A percentile compares a stretch with the other conserved stretches of the same genome.
Conservation (phyloP, 2,329 filamentous ascomycete genomes). For the Penicillium janthinellum region DNA sequence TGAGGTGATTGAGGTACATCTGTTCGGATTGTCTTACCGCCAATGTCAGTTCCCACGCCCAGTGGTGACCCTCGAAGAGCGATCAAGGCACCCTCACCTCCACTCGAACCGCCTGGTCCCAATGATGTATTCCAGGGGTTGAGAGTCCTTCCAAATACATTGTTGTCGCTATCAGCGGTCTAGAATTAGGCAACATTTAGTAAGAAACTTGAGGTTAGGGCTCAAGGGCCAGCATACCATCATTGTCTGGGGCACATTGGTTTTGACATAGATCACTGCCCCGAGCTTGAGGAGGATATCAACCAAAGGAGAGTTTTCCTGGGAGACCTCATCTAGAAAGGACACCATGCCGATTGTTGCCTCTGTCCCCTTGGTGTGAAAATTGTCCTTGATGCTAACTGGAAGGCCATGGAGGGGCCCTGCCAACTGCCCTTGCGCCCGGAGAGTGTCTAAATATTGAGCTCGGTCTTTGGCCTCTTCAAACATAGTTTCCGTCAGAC, state of each 20-base stretch:
- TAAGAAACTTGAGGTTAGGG: constrained; percentile 4
- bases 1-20: background rate
- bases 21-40: constrained; percentile 23
- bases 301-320: constrained; percentile 21
- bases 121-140: constrained; percentile 43
- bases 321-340: constrained; percentile 18
- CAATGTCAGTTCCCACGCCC: constrained; percentile 66
- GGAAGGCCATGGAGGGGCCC: constrained; percentile 38
- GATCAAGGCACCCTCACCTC: constrained; percentile 63
- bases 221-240: constrained; percentile 51
- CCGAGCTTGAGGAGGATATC: constrained; percentile 24
- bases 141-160: constrained; percentile 45
- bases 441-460: constrained; percentile 28
- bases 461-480: constrained; percentile 28
- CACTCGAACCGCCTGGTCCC: constrained; percentile 41
- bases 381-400: constrained; percentile 41
- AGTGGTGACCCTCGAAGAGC: constrained; percentile 61
- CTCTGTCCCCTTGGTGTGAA: constrained; percentile 26
- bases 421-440: constrained; percentile 25
- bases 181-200: background rate
- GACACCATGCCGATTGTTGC: constrained; percentile 22
- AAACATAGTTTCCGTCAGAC: constrained; percentile 35
- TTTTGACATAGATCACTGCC: constrained; percentile 51
- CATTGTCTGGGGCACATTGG: constrained; percentile 58
- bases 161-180: constrained; percentile 44